Evolutionary conservation across 1,139 yeast species (phyloP).

Genomic region (Yamadazyma trypodendri): DNA sequence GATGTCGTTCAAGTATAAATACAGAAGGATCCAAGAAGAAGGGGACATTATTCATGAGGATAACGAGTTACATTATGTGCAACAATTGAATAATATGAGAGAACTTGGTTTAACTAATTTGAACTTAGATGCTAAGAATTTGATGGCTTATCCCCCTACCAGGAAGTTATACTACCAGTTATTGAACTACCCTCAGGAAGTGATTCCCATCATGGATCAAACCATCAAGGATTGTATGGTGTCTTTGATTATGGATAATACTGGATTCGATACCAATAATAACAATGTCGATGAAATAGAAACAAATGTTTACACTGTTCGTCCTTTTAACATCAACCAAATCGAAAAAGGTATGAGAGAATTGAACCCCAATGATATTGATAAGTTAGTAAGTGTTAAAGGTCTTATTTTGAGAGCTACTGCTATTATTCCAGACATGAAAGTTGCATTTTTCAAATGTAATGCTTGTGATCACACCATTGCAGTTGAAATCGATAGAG

Average conservation of each 20-base stretch:
- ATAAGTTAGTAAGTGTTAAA: slow-evolving; percentile 85
- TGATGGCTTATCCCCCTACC: slow-evolving; percentile 74
- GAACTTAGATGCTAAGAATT: slow-evolving; percentile 79
- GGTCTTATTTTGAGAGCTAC: slow-evolving; percentile 90
- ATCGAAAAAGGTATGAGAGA: slow-evolving; percentile 85
- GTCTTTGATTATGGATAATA: slow-evolving; percentile 65
- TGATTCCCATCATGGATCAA: slow-evolving; percentile 96
- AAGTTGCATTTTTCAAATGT: slow-evolving; percentile 93
- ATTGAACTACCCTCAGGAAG: slow-evolving; percentile 93
- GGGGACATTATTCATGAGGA: slow-evolving; percentile 51
- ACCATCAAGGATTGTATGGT: slow-evolving; percentile 89
- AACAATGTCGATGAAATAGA: slow-evolving; percentile 65
- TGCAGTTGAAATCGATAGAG: slow-evolving; percentile 91
- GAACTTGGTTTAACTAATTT: slow-evolving; percentile 77
- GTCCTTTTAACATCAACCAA: slow-evolving; percentile 77
- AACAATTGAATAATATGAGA: slow-evolving; percentile 71
- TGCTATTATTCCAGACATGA: slow-evolving; percentile 96
- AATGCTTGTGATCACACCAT: slow-evolving; percentile 92
- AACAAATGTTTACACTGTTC: slow-evolving; percentile 76
- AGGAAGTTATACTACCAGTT: slow-evolving; percentile 80
- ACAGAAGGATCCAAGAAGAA: slow-evolving; percentile 54
- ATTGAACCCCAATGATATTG: slow-evolving; percentile 92
- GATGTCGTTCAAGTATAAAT: slow-evolving; percentile 77
- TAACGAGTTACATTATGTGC: slow-evolving; percentile 71
- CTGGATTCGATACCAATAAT: slow-evolving; percentile 24